Evolutionary conservation across 148 eudicot species (phyloP).

Genomic region (Polygonum aviculare): DNA sequence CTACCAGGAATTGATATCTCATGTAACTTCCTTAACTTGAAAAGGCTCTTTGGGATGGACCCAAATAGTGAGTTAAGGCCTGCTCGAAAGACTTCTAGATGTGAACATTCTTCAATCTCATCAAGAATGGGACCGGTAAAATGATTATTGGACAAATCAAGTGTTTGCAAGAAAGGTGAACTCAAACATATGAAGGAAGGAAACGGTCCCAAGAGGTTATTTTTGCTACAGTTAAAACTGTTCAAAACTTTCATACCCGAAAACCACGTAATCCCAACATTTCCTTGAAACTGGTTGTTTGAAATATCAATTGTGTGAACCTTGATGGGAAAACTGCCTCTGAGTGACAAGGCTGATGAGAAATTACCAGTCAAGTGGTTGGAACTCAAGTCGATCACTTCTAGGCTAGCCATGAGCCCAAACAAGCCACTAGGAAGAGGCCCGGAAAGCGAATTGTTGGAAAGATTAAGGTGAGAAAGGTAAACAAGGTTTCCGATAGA

Average conservation of each 20-base stretch:
- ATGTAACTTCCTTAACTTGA: not conserved
- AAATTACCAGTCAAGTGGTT: too few species aligned
- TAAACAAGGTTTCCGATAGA: slow-evolving; percentile 36
- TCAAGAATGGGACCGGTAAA: not conserved
- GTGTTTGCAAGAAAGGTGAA: not conserved
- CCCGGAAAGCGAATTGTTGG: slow-evolving; percentile 26
- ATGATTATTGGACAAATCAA: not conserved
- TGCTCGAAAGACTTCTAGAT: not conserved
- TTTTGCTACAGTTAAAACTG: too few species aligned
- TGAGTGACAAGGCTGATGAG: too few species aligned
- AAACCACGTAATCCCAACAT: too few species aligned
- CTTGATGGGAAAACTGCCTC: too few species aligned
- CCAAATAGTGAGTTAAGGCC: not conserved
- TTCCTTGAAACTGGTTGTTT: too few species aligned
- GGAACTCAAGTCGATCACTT: too few species aligned
- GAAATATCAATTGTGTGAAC: too few species aligned
- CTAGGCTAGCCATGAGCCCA: too few species aligned
- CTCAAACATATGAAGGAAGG: not conserved
- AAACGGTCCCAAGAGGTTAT: not conserved
- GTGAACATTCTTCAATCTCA: not conserved
- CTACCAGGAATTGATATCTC: not conserved
- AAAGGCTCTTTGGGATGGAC: not conserved
- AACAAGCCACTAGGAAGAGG: too few species aligned
- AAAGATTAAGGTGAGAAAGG: slow-evolving; percentile 56
- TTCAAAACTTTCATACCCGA: too few species aligned